Conservation (phyloP, 192 early-diverging fungal genomes). For the Backusella tuberculispora region DNA sequence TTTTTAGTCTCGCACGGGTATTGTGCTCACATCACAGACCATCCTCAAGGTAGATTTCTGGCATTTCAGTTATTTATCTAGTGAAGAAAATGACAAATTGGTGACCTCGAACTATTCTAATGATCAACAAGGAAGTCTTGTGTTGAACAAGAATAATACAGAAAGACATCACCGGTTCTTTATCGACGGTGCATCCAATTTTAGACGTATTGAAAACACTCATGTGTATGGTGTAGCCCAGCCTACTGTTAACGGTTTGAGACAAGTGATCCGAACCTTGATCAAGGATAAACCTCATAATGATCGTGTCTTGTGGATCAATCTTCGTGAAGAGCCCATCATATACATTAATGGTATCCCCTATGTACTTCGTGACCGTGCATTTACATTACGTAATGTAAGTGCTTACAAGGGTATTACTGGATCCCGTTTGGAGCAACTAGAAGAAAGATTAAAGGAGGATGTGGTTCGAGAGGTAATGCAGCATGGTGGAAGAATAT, state of each 20-base stretch:
- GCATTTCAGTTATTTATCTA: conserved; percentile 32
- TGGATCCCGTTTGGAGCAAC: conserved; percentile 49
- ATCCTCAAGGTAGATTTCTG: conserved; percentile 68
- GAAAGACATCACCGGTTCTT: conserved; percentile 18
- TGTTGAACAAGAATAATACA: conserved; percentile 5
- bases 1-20: conserved; percentile 51
- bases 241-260: conserved; percentile 61
- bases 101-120: neutral
- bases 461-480: conserved; percentile 55
- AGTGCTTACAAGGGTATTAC: conserved; percentile 64
- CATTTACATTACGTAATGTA: conserved; percentile 59
- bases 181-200: conserved; percentile 62
- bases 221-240: conserved; percentile 61
- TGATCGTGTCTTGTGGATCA: conserved; percentile 59
- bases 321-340: conserved; percentile 67
- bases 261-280: conserved; percentile 47
- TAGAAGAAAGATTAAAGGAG: conserved; percentile 58
- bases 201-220: conserved; percentile 48
- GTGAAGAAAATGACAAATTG: conserved; percentile 9
- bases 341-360: conserved; percentile 67
- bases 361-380: conserved; percentile 62
- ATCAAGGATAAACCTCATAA: conserved; percentile 8
- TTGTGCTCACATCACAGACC: conserved; percentile 55
- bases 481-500: conserved; percentile 53
- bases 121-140: conserved; percentile 12